Percentiles rank a stretch among this genome's conserved stretches.
These are phyloP conservation scores for Solanum bulbocastanum DNA, from an alignment of 257 asterid genomes.

Conservation along the genomic window DNA sequence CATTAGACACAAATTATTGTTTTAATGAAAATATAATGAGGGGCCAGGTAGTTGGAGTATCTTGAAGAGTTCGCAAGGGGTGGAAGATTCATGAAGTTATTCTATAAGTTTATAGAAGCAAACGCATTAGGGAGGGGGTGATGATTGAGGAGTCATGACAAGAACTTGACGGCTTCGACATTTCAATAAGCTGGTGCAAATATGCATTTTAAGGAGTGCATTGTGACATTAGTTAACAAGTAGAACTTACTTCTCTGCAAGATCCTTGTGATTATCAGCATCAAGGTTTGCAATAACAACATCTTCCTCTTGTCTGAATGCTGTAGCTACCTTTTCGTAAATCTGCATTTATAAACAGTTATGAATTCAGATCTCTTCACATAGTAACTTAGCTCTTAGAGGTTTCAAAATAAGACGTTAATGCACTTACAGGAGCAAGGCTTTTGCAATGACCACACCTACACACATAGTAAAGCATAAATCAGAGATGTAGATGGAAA, in stretches of 20 bases:
- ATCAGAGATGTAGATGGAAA: slow-evolving; percentile 10
- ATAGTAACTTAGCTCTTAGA: slow-evolving; percentile 1
- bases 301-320: slow-evolving; percentile 59
- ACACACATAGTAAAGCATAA: slow-evolving; percentile 19
- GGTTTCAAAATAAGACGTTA: slow-evolving; percentile 1
- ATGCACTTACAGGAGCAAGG: slow-evolving; percentile 89
- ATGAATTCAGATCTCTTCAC: neutral
- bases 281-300: slow-evolving; percentile 89
- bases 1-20: neutral
- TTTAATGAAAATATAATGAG: neutral
- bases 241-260: slow-evolving; percentile 68
- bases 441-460: slow-evolving; percentile 98
- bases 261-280: slow-evolving; percentile 75
- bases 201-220: neutral
- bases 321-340: slow-evolving; percentile 82
- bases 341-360: slow-evolving; percentile 28
- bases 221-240: neutral
- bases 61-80: neutral
- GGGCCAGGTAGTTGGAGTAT: neutral
- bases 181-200: neutral
- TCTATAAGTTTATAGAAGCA: neutral
- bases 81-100: neutral
- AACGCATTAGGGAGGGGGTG: neutral
- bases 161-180: neutral
- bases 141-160: neutral